A percentile compares a stretch with the other conserved stretches of the same genome.
Conservation (phyloP, 352 stramenopile species). For the Globisporangium yorkense region DNA sequence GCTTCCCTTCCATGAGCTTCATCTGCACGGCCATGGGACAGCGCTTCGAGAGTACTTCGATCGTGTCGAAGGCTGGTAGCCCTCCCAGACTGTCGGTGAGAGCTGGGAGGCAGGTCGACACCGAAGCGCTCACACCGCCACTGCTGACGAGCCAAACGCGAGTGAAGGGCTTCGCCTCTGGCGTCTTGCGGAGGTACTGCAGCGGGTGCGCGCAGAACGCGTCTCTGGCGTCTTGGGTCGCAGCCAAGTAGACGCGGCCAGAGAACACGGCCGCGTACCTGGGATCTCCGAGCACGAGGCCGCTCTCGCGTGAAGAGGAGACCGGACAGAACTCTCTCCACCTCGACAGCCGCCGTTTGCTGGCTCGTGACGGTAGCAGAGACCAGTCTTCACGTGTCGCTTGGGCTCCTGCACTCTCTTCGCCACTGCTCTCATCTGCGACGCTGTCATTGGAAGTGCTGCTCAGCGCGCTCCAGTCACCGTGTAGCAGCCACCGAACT, state of each 20-base stretch:
- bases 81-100: not conserved
- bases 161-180: constrained; percentile 11
- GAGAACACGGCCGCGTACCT: constrained; percentile 33
- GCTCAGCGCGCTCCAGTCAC: constrained; percentile 35
- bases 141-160: constrained; percentile 42
- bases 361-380: constrained; percentile 1
- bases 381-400: not conserved
- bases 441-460: not conserved
- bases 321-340: constrained; percentile 71
- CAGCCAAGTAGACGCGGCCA: constrained; percentile 49
- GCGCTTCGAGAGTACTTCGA: constrained; percentile 20
- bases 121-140: constrained; percentile 1
- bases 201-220: constrained; percentile 37
- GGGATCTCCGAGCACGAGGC: constrained; percentile 30
- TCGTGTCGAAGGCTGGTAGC: constrained; percentile 19
- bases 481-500: constrained; percentile 54
- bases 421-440: not conserved
- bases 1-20: constrained; percentile 30
- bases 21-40: constrained; percentile 29
- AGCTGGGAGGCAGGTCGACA: not conserved
- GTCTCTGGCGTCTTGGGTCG: constrained; percentile 23
- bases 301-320: constrained; percentile 18
- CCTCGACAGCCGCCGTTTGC: constrained; percentile 26
- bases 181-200: constrained; percentile 33
- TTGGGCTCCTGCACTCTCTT: not conserved